Evolutionary conservation across 495 filamentous ascomycete species (phyloP).

Genomic region (Talaromyces trachyspermus): DNA sequence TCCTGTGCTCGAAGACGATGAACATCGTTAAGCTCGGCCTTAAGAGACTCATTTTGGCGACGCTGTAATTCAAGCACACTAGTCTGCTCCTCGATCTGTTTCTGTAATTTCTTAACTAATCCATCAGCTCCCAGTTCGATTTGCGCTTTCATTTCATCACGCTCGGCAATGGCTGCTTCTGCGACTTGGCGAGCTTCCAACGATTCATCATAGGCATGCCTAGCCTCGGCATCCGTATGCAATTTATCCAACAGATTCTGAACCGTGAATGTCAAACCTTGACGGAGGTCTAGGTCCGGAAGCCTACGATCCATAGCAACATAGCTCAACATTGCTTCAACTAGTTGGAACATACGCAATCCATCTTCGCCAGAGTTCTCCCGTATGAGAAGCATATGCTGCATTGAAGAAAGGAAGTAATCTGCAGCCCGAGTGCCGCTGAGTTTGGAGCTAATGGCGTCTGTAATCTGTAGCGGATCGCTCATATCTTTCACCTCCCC

Average conservation of each 20-base stretch:
- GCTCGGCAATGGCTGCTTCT: conserved; percentile 89
- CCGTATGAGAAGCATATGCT: conserved; percentile 88
- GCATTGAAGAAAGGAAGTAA: conserved; percentile 92
- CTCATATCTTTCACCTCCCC: conserved; percentile 90
- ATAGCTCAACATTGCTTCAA: conserved; percentile 96
- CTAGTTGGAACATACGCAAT: conserved; percentile 93
- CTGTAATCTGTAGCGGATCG: conserved; percentile 86
- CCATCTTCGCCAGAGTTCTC: conserved; percentile 91
- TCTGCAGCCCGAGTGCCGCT: conserved; percentile 79
- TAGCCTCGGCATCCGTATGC: conserved; percentile 91
- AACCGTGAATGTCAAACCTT: conserved; percentile 94
- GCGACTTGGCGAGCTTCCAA: conserved; percentile 83
- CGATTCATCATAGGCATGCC: conserved; percentile 85
- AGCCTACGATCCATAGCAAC: conserved; percentile 96
- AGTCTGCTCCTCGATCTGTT: conserved; percentile 85
- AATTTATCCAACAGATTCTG: conserved; percentile 90
- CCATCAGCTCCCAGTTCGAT: conserved; percentile 91
- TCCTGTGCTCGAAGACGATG: conserved; percentile 85
- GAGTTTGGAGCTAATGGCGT: conserved; percentile 85
- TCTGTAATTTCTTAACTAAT: conserved; percentile 85
- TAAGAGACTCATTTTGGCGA: conserved; percentile 77
- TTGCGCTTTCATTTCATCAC: conserved; percentile 93
- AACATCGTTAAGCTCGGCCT: conserved; percentile 80
- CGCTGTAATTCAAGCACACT: conserved; percentile 82
- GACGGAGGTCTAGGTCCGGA: conserved; percentile 95